These are phyloP conservation scores for Mycena rebaudengoi DNA, from an alignment of 768 basidiomycete species.

Conservation along the genomic window DNA sequence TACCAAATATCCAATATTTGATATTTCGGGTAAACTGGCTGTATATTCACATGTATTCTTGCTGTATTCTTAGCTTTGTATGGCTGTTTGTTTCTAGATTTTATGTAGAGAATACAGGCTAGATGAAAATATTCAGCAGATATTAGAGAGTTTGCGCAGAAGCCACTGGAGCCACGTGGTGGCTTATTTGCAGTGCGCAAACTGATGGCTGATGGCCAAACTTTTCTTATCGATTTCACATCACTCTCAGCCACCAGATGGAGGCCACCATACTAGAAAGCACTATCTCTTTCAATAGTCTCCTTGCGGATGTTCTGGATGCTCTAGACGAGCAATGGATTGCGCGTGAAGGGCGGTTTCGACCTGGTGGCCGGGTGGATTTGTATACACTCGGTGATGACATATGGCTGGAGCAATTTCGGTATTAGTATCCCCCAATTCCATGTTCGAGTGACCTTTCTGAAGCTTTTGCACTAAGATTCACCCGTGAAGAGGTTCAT, in stretches of 20 bases:
- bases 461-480: background rate
- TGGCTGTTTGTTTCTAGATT: too few species aligned
- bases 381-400: background rate
- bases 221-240: background rate
- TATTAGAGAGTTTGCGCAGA: background rate
- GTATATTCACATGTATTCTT: too few species aligned
- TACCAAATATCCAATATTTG: too few species aligned
- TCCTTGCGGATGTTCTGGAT: background rate
- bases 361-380: background rate
- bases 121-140: too few species aligned
- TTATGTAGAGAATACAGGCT: too few species aligned
- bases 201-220: background rate
- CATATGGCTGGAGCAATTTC: constrained; percentile 9
- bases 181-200: constrained; percentile 1
- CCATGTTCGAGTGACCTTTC: background rate
- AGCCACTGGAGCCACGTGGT: constrained; percentile 3
- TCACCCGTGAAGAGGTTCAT: background rate
- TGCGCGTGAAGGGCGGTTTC: background rate
- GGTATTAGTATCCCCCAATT: background rate
- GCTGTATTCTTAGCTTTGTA: too few species aligned
- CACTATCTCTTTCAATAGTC: background rate
- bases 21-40: too few species aligned
- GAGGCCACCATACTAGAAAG: background rate
- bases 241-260: background rate
- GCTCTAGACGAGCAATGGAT: background rate